phyloP scores from a whole-genome alignment of 257 asterid species.

The Linderniella brevidens region DNA sequence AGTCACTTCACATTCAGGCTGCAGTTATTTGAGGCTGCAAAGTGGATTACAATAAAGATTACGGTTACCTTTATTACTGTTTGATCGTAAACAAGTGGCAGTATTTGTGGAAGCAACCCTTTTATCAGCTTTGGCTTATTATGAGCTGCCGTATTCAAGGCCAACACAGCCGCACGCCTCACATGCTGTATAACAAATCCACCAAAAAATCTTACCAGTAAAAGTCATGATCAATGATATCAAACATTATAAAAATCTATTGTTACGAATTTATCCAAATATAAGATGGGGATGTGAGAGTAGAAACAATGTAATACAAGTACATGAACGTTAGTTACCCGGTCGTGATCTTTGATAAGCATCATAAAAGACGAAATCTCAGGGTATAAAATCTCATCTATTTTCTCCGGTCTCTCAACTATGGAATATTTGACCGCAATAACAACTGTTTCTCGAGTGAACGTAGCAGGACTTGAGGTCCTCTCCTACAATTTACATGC shows the following conservation, averaged over 20 bases:
- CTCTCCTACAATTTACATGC: constrained; percentile 51
- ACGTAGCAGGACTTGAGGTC: constrained; percentile 66
- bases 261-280: too few relatives aligned
- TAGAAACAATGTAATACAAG: too few relatives aligned
- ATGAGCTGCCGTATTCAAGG: constrained; percentile 97
- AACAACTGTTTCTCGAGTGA: constrained; percentile 92
- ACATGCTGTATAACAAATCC: constrained; percentile 78
- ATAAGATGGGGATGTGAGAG: too few relatives aligned
- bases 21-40: too few relatives aligned
- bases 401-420: constrained; percentile 92
- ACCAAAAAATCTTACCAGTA: constrained; percentile 12
- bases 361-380: constrained; percentile 83
- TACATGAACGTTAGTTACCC: constrained; percentile 56
- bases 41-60: neutral
- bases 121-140: constrained; percentile 88
- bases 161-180: constrained; percentile 98
- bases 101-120: constrained; percentile 65
- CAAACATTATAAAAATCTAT: too few relatives aligned
- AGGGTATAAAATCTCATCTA: constrained; percentile 69
- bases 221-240: neutral
- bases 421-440: constrained; percentile 86
- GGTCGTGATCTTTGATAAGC: constrained; percentile 84
- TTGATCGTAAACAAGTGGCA: constrained; percentile 95
- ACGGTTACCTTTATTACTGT: constrained; percentile 67
- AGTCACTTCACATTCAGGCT: too few relatives aligned